Evolutionary conservation across 306 rosid species (phyloP).

Genomic region (Abrus pulchellus): DNA sequence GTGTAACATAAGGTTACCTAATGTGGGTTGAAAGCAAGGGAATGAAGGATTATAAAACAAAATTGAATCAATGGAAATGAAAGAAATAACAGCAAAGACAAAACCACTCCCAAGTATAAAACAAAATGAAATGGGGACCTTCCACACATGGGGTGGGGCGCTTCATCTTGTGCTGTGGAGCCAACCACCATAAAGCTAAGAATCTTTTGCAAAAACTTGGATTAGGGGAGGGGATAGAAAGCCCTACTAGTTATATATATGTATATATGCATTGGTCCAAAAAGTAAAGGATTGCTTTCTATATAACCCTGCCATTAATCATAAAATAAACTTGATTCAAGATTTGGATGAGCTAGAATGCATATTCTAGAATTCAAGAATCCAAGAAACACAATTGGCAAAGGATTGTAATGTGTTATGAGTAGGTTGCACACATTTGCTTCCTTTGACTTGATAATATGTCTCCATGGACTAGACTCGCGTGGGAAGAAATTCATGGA

Average conservation of each 20-base stretch:
- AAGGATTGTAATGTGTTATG: not conserved
- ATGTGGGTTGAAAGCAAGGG: conserved; percentile 52
- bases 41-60: conserved; percentile 33
- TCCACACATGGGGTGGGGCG: conserved; percentile 88
- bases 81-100: conserved; percentile 78
- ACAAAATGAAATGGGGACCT: conserved; percentile 82
- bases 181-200: conserved; percentile 68
- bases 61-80: conserved; percentile 52
- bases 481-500: not conserved
- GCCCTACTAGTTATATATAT: not conserved
- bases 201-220: conserved; percentile 68
- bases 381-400: too few relatives aligned
- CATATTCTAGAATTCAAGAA: conserved; percentile 2
- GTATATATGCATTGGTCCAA: not conserved
- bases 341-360: not conserved
- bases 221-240: conserved; percentile 27
- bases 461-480: not conserved
- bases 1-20: conserved; percentile 60
- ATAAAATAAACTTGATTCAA: not conserved
- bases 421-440: not conserved
- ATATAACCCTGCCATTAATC: conserved; percentile 10
- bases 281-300: conserved; percentile 21
- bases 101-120: conserved; percentile 58
- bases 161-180: conserved; percentile 68
- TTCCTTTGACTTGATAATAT: not conserved